These are phyloP conservation scores for Meripilus lineatus DNA, from an alignment of 1,284 basidiomycete genomes.

Conservation along the genomic window DNA sequence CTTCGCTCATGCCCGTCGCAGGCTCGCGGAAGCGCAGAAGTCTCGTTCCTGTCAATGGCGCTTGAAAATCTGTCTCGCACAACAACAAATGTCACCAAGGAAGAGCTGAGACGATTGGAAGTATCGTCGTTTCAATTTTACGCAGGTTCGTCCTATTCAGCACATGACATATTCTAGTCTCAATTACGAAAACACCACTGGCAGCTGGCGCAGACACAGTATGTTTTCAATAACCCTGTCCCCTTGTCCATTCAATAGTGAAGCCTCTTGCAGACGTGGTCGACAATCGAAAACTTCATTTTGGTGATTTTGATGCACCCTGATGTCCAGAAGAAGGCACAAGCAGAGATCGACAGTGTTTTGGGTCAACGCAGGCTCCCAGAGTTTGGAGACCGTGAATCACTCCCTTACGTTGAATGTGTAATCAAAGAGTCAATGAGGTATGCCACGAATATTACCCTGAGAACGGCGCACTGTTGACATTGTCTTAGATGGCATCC, in stretches of 20 bases:
- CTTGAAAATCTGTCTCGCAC: conserved; percentile 1
- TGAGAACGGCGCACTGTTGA: conserved; percentile 16
- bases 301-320: no score
- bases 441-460: conserved; percentile 3
- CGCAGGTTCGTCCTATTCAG: no score
- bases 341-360: conserved; percentile 5
- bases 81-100: background rate
- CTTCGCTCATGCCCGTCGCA: no score
- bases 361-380: conserved; percentile 5
- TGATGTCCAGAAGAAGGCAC: conserved; percentile 5
- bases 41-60: background rate
- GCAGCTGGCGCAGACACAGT: no score
- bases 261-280: no score
- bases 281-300: no score
- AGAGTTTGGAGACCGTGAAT: background rate
- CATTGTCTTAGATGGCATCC: background rate
- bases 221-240: no score
- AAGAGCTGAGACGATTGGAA: background rate
- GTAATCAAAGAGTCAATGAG: background rate
- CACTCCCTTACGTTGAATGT: background rate
- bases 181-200: no score
- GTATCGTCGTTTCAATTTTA: background rate
- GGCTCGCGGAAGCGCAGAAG: background rate
- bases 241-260: no score
- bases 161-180: no score